Conservation (phyloP, 441 rosid species). For the Adansonia grandidieri region DNA sequence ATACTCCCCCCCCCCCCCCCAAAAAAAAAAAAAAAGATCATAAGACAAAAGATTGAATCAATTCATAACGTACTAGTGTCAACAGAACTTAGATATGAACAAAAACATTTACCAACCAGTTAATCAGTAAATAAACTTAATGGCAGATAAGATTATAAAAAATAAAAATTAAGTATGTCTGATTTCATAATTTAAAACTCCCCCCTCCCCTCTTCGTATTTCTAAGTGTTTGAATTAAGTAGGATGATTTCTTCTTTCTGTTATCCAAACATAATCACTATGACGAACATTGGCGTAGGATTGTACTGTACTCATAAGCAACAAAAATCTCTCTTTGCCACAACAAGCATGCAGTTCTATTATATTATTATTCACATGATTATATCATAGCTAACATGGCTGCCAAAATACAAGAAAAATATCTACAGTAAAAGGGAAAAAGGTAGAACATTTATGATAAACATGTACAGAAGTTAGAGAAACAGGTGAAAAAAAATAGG, state of each 20-base stretch:
- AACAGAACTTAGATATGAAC: conserved; percentile 16
- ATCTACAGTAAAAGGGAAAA: not conserved
- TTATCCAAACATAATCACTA: conserved; percentile 4
- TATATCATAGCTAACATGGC: not conserved
- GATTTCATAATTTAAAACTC: not conserved
- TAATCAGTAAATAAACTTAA: not conserved
- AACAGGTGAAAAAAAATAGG: not conserved
- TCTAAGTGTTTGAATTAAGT: not conserved
- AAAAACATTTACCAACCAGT: not conserved
- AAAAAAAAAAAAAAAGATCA: not conserved
- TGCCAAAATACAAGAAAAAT: not conserved
- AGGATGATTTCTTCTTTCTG: not conserved
- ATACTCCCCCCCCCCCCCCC: too few species aligned
- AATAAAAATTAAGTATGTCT: not conserved
- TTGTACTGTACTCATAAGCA: not conserved
- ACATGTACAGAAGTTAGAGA: too few species aligned
- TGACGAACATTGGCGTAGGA: not conserved
- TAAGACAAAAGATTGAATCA: conserved; percentile 9
- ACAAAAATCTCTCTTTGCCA: not conserved
- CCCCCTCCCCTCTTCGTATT: not conserved
- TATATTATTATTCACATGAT: not conserved
- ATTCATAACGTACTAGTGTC: not conserved
- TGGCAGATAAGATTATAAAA: not conserved
- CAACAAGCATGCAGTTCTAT: not conserved
- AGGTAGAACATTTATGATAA: not conserved